Evolutionary conservation across 345 rosid species (phyloP), one percentile per base, ranked within the genome.

Genomic region (Hevea brasiliensis): DNA sequence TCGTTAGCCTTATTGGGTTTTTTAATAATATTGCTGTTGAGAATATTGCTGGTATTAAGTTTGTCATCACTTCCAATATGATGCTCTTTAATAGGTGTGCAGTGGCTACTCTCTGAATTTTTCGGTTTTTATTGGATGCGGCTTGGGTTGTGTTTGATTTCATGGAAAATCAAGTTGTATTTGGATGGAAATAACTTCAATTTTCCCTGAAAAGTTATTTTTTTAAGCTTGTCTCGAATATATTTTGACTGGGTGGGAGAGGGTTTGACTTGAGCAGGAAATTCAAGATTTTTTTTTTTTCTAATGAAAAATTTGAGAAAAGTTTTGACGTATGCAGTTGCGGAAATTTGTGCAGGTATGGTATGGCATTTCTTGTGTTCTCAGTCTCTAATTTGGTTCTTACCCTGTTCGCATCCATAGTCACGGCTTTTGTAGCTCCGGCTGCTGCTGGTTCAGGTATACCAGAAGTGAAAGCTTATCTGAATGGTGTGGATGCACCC

Each of bases 391-490:
- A 94, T 79, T 75, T 94, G 64, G 77, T 83, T 54, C 91, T 92
- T 57, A 87, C 97, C 41, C 80, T 92, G 4, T 86, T 94, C 60
- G 88, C 97, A 0, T 92, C 81, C 57, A 81, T 72, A 18, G 91
- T 91, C 10, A 91, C 91, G 81, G 98, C 97, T 82, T 91, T 73
- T 63, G 56, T 91, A 74, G 92, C 96, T 65, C 95, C 96, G 7
- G 96, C 97, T 1, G 97, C 97, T 2, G 95, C 97, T 10, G 95
- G 98, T 54, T 93, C 98, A 50, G 98, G 98, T 29, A 91, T 93
- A 48, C 98, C 98, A 0, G 97, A 93, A 83, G 96, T 93, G 66
- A 93, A 93, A 80, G 98, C 98, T 20, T 93, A 93, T 77, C 94
- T 93, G 73, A 91, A 93, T 70, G 97, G 98, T 57, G 76, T 93